Percentiles rank a stretch among this genome's conserved stretches.
These are phyloP conservation scores for Syncephalis fuscata DNA, from an alignment of 371 early-diverging fungal genomes.

Conservation along the genomic window DNA sequence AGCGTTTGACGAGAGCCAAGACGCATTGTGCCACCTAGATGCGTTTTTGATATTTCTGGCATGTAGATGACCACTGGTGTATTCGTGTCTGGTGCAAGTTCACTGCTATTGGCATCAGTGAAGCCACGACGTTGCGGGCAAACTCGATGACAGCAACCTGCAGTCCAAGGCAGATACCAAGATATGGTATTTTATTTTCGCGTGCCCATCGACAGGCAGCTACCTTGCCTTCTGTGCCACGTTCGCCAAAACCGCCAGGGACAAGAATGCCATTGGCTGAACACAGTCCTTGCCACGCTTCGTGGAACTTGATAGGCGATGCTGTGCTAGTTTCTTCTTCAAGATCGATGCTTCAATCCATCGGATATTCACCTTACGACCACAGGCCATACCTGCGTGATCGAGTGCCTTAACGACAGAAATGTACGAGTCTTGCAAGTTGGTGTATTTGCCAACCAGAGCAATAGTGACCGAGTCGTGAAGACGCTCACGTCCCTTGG, in stretches of 20 bases:
- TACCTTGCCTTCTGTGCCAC: constrained; percentile 97
- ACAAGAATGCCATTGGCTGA: constrained; percentile 93
- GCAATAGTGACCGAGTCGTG: constrained; percentile 83
- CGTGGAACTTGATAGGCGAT: constrained; percentile 82
- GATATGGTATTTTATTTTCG: constrained; percentile 93
- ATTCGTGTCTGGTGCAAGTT: constrained; percentile 55
- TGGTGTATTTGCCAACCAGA: constrained; percentile 93
- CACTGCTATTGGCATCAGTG: constrained; percentile 69
- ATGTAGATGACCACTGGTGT: constrained; percentile 84
- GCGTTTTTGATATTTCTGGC: constrained; percentile 91
- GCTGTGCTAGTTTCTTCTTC: constrained; percentile 50
- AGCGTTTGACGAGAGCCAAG: constrained; percentile 80
- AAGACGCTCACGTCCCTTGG: constrained; percentile 56
- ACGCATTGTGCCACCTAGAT: constrained; percentile 95
- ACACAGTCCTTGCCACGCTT: constrained; percentile 81
- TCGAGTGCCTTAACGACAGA: constrained; percentile 93
- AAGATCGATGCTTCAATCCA: constrained; percentile 93
- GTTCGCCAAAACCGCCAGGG: constrained; percentile 98
- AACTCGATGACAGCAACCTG: constrained; percentile 98
- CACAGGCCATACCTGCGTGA: constrained; percentile 76
- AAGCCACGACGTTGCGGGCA: constrained; percentile 92
- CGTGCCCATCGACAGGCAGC: constrained; percentile 96
- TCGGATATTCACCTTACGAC: constrained; percentile 63
- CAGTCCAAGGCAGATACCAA: constrained; percentile 98
- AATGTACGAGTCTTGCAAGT: constrained; percentile 91